A percentile compares a stretch with the other conserved stretches of the same genome.
Conservation (phyloP, 768 basidiomycete species). For the Naganishia onofrii region DNA sequence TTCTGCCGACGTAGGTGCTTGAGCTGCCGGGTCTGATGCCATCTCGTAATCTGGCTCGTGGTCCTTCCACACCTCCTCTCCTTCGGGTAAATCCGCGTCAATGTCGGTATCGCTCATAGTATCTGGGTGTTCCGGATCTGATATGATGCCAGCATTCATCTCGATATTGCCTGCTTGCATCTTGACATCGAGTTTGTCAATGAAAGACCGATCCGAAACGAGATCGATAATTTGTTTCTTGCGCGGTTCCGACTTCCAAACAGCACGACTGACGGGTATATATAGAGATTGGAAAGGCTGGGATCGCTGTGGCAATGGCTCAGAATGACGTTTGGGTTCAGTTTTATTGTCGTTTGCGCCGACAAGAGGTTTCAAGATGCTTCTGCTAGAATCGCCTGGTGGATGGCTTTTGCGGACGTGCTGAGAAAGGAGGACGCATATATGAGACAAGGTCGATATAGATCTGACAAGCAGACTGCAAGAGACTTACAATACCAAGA, state of each 20-base stretch:
- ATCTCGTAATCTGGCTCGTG: background rate
- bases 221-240: conserved; percentile 13
- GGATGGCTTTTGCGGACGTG: conserved; percentile 16
- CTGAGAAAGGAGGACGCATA: background rate
- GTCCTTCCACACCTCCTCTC: conserved; percentile 6
- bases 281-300: background rate
- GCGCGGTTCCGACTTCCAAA: conserved; percentile 5
- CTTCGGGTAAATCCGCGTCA: conserved; percentile 1
- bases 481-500: background rate
- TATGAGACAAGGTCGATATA: background rate
- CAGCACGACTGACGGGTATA: conserved; percentile 10
- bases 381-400: background rate
- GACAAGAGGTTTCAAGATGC: background rate
- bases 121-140: background rate
- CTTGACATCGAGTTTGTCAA: conserved; percentile 16
- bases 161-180: conserved; percentile 23
- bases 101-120: background rate
- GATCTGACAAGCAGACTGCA: background rate
- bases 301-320: background rate
- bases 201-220: conserved; percentile 13
- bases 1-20: background rate
- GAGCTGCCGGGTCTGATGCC: background rate
- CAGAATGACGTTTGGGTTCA: background rate
- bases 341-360: conserved; percentile 21
- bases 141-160: background rate